phyloP scores from a whole-genome alignment of 345 rosid genomes.

The Firmiana major region DNA sequence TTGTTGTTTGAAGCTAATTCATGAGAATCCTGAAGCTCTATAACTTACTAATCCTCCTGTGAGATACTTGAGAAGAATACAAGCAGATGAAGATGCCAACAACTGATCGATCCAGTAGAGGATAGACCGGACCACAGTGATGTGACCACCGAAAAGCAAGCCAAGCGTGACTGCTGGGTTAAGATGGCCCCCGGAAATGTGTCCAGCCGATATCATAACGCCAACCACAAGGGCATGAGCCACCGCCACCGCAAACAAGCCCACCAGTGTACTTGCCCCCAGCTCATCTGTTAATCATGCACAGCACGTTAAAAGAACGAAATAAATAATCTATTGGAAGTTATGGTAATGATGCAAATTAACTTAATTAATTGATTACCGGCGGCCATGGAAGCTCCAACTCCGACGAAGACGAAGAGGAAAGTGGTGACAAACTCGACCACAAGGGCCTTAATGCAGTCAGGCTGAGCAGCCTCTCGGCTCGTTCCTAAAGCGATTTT shows the following conservation, averaged over 20 bases:
- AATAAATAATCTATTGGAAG: not conserved
- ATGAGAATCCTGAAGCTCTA: not conserved
- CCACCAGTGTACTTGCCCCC: conserved; percentile 45
- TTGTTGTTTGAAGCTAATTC: not conserved
- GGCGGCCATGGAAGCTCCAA: conserved; percentile 75
- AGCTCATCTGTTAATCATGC: conserved; percentile 37
- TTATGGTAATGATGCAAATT: not conserved
- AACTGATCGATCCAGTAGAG: conserved; percentile 76
- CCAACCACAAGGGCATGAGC: conserved; percentile 84
- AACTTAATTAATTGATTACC: conserved; percentile 30
- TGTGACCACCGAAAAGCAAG: conserved; percentile 73
- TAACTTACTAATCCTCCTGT: conserved; percentile 73
- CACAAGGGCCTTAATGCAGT: conserved; percentile 70
- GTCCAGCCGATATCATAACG: conserved; percentile 86
- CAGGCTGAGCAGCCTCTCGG: conserved; percentile 57
- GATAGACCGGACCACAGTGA: conserved; percentile 66
- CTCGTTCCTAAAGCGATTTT: conserved; percentile 63
- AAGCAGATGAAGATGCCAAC: conserved; percentile 68
- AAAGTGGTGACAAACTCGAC: conserved; percentile 85
- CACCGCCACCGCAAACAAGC: conserved; percentile 67
- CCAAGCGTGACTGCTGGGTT: conserved; percentile 91
- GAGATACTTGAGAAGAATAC: conserved; percentile 78
- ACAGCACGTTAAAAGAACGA: not conserved
- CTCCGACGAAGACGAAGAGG: conserved; percentile 78
- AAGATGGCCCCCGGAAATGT: conserved; percentile 89